Evolutionary conservation across 1,284 basidiomycete genomes (phyloP).

Genomic region (Apiotrichum brassicae): DNA sequence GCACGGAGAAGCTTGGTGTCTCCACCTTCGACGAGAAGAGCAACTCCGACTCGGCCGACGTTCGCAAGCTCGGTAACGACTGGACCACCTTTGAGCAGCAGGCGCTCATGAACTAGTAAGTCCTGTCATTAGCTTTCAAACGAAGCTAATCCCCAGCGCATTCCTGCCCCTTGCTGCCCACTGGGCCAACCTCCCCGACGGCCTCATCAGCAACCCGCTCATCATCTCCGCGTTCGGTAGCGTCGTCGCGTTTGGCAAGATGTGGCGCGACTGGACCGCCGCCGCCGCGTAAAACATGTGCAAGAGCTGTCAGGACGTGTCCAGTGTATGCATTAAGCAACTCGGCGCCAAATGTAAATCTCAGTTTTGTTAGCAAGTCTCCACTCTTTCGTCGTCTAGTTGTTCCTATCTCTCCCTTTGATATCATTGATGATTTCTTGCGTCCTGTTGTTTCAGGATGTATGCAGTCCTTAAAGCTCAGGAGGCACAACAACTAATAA

Average conservation of each 20-base stretch:
- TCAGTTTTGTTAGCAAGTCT: too few species aligned
- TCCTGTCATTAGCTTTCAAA: not conserved
- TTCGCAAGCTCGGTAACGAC: conserved; percentile 18
- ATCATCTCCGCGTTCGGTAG: conserved; percentile 25
- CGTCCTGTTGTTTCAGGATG: too few species aligned
- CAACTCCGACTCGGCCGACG: not conserved
- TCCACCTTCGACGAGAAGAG: conserved; percentile 16
- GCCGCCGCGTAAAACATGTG: too few species aligned
- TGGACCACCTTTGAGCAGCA: conserved; percentile 28
- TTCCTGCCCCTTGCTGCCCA: conserved; percentile 42
- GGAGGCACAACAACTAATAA: too few species aligned
- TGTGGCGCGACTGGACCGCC: not conserved
- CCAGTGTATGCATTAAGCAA: too few species aligned
- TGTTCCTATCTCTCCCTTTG: too few species aligned
- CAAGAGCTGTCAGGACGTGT: too few species aligned
- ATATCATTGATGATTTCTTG: too few species aligned
- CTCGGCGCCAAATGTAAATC: too few species aligned
- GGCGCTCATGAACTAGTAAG: conserved; percentile 27
- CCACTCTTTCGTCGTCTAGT: too few species aligned
- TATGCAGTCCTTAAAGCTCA: too few species aligned
- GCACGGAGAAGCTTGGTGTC: conserved; percentile 16
- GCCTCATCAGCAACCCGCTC: conserved; percentile 32
- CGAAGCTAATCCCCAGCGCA: conserved; percentile 17
- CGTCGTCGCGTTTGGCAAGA: not conserved
- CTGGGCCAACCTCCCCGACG: conserved; percentile 34